phyloP scores from a whole-genome alignment of 2,329 filamentous ascomycete species.

The Pseudogymnoascus sp. region DNA sequence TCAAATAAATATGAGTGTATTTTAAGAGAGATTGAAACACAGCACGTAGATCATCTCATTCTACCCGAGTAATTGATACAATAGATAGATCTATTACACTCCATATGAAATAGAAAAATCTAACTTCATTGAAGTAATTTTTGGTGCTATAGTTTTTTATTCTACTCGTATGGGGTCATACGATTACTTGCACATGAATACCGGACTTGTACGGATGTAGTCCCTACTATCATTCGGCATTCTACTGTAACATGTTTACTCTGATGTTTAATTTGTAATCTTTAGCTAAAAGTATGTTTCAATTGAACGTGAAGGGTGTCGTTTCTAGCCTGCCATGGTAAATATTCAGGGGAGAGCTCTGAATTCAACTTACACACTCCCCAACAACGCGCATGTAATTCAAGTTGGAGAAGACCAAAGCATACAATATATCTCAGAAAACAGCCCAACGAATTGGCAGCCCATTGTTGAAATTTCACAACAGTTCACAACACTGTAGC shows the following conservation, averaged over 20 bases:
- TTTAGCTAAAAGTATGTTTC: neutral
- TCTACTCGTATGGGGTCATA: neutral
- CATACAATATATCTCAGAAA: neutral
- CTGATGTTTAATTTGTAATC: neutral
- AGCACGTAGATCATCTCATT: neutral
- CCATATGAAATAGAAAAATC: neutral
- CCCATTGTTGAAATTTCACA: neutral
- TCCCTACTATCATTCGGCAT: neutral
- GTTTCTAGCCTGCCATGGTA: neutral
- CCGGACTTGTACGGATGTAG: neutral
- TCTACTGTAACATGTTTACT: neutral
- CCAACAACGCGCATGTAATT: neutral
- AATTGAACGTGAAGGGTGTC: neutral
- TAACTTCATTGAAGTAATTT: neutral
- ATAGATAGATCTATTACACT: neutral
- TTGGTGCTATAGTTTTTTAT: neutral
- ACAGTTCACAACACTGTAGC: neutral
- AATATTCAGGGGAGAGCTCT: neutral
- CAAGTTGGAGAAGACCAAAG: neutral
- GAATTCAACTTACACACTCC: neutral
- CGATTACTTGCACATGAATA: neutral
- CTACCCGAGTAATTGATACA: neutral
- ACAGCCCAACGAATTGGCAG: neutral
- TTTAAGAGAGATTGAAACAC: neutral
- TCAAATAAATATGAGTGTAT: neutral